Conservation (phyloP, 805 yeast genomes). For the Hyphopichia homilentoma region DNA sequence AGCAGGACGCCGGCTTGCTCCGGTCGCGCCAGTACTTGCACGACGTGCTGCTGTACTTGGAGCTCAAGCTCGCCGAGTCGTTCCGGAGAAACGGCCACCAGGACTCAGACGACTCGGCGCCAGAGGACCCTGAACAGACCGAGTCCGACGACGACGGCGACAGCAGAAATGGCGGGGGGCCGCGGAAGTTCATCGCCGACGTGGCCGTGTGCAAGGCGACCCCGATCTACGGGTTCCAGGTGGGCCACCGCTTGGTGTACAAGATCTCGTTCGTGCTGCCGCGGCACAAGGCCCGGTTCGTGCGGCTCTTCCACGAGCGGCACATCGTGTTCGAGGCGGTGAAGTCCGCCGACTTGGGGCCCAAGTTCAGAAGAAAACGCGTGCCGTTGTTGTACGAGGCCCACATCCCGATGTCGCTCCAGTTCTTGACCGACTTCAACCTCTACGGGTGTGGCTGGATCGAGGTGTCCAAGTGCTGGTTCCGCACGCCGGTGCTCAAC, state of each 20-base stretch:
- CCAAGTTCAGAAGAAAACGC: not conserved
- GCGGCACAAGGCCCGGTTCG: constrained; percentile 48
- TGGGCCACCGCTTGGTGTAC: constrained; percentile 60
- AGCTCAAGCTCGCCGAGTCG: constrained; percentile 37
- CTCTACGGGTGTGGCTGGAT: constrained; percentile 84
- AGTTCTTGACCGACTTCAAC: constrained; percentile 80
- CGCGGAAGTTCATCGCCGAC: constrained; percentile 49
- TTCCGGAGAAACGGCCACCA: constrained; percentile 21
- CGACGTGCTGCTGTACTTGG: constrained; percentile 41
- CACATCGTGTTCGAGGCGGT: constrained; percentile 3
- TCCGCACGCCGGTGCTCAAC: constrained; percentile 53
- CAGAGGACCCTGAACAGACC: constrained; percentile 7
- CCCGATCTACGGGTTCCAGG: constrained; percentile 81
- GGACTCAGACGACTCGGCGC: constrained; percentile 7
- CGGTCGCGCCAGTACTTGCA: constrained; percentile 29
- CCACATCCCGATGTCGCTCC: constrained; percentile 73
- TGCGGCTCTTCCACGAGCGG: constrained; percentile 38
- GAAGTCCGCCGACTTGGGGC: not conserved
- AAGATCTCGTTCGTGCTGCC: constrained; percentile 71
- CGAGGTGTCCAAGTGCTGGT: constrained; percentile 40
- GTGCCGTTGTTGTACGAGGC: constrained; percentile 51
- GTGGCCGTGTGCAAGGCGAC: constrained; percentile 66
- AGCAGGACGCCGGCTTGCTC: constrained; percentile 17
- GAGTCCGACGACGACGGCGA: constrained; percentile 6
- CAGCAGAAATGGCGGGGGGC: constrained; percentile 4